Base-by-base conservation (phyloP, 2,329 filamentous ascomycete species). In the Aureobasidium sp. region DNA sequence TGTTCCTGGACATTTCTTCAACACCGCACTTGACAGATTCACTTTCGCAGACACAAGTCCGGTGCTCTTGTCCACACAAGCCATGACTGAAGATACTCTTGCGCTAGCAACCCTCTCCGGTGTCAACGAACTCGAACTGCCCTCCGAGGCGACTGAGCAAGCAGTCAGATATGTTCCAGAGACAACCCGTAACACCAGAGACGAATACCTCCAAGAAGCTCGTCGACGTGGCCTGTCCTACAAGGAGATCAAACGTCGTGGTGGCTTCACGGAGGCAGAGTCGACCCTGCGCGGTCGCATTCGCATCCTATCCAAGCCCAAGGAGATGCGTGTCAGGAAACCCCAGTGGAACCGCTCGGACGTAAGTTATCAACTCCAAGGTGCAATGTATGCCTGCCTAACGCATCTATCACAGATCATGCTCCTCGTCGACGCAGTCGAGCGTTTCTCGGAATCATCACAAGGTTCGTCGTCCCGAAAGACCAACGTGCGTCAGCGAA, bases 261-360 rank as follows among this genome's bases (percentile, higher is more conserved):
- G 85, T 14, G 74, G 77, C 1, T 86, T 86, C 64, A 73, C 70
- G 0, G 85, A 88, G 67, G 85, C 86, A 1, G 87, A 90, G 73
- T 88, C 87, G 13, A 91, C 89, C 0, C 77, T 92, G 41, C 81
- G 89, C 14, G 89, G 89, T 0, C 81, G 87, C 0, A 84, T 82
- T 66, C 78, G 88, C 5, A 83, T 81, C 2, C 72, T 90, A 67
- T 89, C 83, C 7, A 90, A 89, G 74, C 73, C 75, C 13, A 83
- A 83, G 66, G 77, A 80, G 37, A 78, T 83, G 61, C 78, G 88
- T 6, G 82, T 89, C 3, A 78, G 88, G 8, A 85, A 83, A 71
- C 88, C 88, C 0, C 73, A 79, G 61, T 91, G 88, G 87, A 77
- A 72, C 0, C 74, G 77, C 0, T 73, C 76, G 1, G 87, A 91